A percentile compares a stretch with the other conserved stretches of the same genome.
phyloP scores from a whole-genome alignment of 164 flowering plant genomes.

The Berberis thunbergii region DNA sequence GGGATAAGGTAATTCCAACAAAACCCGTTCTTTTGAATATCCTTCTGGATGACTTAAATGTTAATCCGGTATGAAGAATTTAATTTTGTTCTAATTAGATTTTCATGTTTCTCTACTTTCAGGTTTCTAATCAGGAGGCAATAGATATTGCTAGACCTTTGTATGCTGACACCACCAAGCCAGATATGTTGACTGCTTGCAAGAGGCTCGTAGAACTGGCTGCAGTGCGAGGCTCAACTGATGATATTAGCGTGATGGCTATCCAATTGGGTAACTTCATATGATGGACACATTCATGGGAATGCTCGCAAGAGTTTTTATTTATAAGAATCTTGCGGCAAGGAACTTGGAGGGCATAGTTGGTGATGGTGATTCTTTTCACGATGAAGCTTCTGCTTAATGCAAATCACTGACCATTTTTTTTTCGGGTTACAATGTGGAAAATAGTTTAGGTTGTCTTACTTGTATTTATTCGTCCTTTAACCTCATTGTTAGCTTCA shows the following conservation, averaged over 20 bases:
- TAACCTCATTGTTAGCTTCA: no score
- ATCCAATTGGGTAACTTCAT: constrained; percentile 36
- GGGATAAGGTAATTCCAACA: constrained; percentile 66
- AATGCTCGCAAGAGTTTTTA: neutral
- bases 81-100: neutral
- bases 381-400: no score
- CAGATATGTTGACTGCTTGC: constrained; percentile 41
- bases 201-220: constrained; percentile 62
- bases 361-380: no score
- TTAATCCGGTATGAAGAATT: neutral
- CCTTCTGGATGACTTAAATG: neutral
- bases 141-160: constrained; percentile 49
- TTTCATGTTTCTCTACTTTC: constrained; percentile 7
- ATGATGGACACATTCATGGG: constrained; percentile 3
- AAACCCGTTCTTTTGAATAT: neutral
- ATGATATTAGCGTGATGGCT: constrained; percentile 70
- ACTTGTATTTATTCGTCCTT: no score
- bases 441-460: no score
- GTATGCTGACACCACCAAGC: constrained; percentile 26
- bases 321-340: no score
- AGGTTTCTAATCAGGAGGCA: constrained; percentile 86
- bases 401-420: no score
- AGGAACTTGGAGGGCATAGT: no score
- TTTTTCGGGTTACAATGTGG: no score
- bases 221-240: constrained; percentile 49